Evolutionary conservation across 306 rosid genomes (phyloP).

Genomic region (Urtica urens): DNA sequence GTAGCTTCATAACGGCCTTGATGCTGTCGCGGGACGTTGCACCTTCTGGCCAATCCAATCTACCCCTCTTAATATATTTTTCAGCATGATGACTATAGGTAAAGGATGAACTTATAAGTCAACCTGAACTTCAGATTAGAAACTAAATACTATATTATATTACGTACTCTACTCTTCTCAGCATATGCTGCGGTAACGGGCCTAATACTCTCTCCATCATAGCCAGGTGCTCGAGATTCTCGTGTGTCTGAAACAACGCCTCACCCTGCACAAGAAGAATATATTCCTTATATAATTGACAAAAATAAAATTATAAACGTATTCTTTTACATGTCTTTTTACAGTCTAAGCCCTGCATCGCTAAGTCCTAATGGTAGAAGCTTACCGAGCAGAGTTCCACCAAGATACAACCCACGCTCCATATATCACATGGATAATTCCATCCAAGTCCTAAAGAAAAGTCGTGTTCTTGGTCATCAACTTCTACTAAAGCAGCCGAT

Average conservation of each 20-base stretch:
- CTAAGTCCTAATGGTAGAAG: no score
- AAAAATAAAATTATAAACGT: neutral
- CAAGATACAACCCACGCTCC: slow-evolving; percentile 87
- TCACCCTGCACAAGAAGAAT: slow-evolving; percentile 46
- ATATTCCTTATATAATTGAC: neutral
- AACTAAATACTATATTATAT: neutral
- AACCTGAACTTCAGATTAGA: neutral
- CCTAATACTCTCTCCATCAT: slow-evolving; percentile 91
- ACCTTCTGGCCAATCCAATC: slow-evolving; percentile 77
- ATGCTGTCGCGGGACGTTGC: slow-evolving; percentile 75
- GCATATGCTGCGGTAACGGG: slow-evolving; percentile 48
- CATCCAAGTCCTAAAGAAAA: slow-evolving; percentile 60
- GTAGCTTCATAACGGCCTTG: slow-evolving; percentile 59
- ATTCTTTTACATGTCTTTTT: no score
- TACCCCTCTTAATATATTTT: slow-evolving; percentile 58
- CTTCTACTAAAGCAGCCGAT: neutral
- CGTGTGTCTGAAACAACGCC: slow-evolving; percentile 81
- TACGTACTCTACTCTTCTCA: slow-evolving; percentile 64
- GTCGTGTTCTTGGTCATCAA: neutral
- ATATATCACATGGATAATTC: slow-evolving; percentile 74
- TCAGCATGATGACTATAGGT: slow-evolving; percentile 52
- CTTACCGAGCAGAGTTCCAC: slow-evolving; percentile 72
- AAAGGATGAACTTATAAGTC: neutral
- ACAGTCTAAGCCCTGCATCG: neutral
- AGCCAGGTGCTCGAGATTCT: slow-evolving; percentile 77